Evolutionary conservation across 345 rosid species (phyloP).

Genomic region (Moricandia moricandioides): DNA sequence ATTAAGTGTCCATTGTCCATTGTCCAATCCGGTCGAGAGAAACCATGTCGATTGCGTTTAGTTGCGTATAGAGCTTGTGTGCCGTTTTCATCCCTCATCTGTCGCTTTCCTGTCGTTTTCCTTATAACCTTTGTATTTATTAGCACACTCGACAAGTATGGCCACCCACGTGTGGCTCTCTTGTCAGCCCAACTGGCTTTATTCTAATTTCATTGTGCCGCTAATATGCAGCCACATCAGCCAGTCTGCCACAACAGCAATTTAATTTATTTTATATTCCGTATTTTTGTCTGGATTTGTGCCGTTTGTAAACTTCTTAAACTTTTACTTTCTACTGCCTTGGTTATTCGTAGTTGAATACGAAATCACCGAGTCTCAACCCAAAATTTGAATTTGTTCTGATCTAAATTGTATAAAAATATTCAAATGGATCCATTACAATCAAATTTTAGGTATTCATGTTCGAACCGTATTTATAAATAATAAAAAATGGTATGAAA

Average conservation of each 20-base stretch:
- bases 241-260: background rate
- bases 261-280: background rate
- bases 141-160: constrained; percentile 10
- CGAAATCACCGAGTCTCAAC: too few relatives aligned
- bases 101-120: constrained; percentile 33
- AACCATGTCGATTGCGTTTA: constrained; percentile 16
- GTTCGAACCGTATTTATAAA: too few relatives aligned
- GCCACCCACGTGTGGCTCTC: constrained; percentile 28
- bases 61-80: constrained; percentile 34
- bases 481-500: too few relatives aligned
- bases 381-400: too few relatives aligned
- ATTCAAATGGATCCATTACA: too few relatives aligned
- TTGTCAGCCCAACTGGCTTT: constrained; percentile 21
- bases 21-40: constrained; percentile 17
- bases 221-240: constrained; percentile 26
- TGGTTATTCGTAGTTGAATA: too few relatives aligned
- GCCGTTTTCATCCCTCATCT: constrained; percentile 26
- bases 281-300: background rate
- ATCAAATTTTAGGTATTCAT: too few relatives aligned
- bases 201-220: background rate
- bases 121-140: constrained; percentile 19
- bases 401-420: too few relatives aligned
- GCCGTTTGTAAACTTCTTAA: background rate
- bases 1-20: background rate
- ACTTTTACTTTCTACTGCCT: background rate